Evolutionary conservation across 2,329 filamentous ascomycete genomes (phyloP).

Genomic region (Colletotrichum eleusines): DNA sequence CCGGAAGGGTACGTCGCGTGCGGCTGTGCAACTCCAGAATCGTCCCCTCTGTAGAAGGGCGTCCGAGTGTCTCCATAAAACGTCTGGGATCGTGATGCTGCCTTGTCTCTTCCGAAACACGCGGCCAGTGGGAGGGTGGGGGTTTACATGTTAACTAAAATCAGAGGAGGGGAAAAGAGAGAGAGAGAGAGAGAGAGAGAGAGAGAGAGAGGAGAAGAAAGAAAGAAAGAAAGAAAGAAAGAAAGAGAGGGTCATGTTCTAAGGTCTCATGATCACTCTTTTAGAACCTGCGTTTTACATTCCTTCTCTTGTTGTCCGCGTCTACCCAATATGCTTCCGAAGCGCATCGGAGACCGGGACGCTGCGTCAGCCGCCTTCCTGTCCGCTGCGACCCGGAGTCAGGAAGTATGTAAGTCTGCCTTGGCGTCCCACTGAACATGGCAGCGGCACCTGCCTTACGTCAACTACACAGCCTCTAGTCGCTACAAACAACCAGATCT

Average conservation of each 20-base stretch:
- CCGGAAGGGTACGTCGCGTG: slow-evolving; percentile 11
- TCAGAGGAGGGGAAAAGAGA: not conserved
- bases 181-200: too few relatives aligned
- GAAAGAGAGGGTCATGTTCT: not conserved
- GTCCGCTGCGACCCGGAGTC: not conserved
- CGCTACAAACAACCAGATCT: not conserved
- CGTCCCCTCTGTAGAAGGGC: not conserved
- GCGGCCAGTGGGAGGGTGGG: slow-evolving; percentile 25
- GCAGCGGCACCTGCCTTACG: not conserved
- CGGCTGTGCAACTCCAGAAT: slow-evolving; percentile 28
- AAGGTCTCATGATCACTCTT: not conserved
- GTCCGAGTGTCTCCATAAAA: slow-evolving; percentile 21
- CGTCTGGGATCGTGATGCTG: slow-evolving; percentile 22
- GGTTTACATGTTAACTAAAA: not conserved
- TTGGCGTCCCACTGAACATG: slow-evolving; percentile 11
- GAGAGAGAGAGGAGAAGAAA: not conserved
- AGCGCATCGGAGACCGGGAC: not conserved
- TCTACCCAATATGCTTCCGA: not conserved
- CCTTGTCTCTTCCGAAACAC: slow-evolving; percentile 30
- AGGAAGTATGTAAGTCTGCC: slow-evolving; percentile 7
- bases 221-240: not conserved
- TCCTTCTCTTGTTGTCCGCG: not conserved
- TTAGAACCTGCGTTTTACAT: not conserved
- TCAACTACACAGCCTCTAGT: not conserved
- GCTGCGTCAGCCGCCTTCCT: slow-evolving; percentile 21